phyloP scores from a whole-genome alignment of 805 yeast species.

The Starmerella cellae region DNA sequence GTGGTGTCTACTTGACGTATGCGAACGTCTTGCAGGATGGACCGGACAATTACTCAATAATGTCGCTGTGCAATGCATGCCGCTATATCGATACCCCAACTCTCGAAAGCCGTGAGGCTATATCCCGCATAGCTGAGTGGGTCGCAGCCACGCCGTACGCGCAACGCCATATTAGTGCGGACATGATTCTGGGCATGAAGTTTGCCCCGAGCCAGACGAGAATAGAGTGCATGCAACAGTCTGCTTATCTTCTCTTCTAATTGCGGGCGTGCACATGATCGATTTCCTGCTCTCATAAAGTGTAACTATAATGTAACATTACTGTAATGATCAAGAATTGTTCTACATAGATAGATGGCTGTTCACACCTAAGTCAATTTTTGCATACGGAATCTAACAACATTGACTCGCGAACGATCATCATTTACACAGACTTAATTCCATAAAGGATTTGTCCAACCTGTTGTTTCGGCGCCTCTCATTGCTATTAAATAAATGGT shows the following conservation, averaged over 20 bases:
- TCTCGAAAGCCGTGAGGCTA: conserved; percentile 20
- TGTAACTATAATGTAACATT: too few relatives aligned
- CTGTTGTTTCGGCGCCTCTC: too few relatives aligned
- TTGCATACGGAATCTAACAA: too few relatives aligned
- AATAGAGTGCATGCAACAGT: conserved; percentile 13
- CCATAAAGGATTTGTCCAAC: too few relatives aligned
- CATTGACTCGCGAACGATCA: too few relatives aligned
- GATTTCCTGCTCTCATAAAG: too few relatives aligned
- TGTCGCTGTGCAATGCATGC: conserved; percentile 6
- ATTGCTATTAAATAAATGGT: too few relatives aligned
- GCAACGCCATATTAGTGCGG: background rate
- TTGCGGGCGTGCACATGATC: too few relatives aligned
- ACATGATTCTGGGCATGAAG: conserved; percentile 14
- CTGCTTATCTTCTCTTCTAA: conserved; percentile 8
- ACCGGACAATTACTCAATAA: background rate
- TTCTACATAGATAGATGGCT: too few relatives aligned
- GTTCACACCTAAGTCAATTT: too few relatives aligned
- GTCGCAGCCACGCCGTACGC: conserved; percentile 19
- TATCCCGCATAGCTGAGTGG: conserved; percentile 22
- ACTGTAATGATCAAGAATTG: too few relatives aligned
- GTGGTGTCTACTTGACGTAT: conserved; percentile 28
- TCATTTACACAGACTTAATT: too few relatives aligned
- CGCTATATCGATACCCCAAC: conserved; percentile 9
- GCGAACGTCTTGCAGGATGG: conserved; percentile 5
- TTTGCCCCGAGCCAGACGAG: conserved; percentile 15